Conservation (phyloP, 768 basidiomycete species). For the Podaxis sp. region DNA sequence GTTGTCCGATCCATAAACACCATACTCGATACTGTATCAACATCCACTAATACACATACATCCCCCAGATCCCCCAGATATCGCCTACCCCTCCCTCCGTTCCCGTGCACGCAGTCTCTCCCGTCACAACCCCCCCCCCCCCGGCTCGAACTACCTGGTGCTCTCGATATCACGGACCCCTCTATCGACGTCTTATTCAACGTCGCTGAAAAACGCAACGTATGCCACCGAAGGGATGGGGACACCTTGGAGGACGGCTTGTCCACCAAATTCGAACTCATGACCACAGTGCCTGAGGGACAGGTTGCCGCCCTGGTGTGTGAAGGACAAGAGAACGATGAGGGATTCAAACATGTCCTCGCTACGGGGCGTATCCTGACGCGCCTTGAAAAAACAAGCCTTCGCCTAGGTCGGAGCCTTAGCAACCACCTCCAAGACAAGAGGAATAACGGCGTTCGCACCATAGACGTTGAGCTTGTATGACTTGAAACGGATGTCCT, state of each 20-base stretch:
- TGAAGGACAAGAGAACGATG: slow-evolving; percentile 41
- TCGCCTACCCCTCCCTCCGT: slow-evolving; percentile 38
- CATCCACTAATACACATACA: slow-evolving; percentile 23
- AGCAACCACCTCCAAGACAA: not conserved
- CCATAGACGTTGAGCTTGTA: slow-evolving; percentile 50
- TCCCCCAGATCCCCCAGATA: slow-evolving; percentile 35
- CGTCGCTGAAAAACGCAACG: not conserved
- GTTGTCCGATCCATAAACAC: slow-evolving; percentile 74
- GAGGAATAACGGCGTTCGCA: slow-evolving; percentile 17
- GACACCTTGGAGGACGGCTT: not conserved
- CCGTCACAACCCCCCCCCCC: slow-evolving; percentile 20
- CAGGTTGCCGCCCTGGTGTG: not conserved
- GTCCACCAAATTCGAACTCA: not conserved
- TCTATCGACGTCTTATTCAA: not conserved
- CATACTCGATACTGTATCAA: slow-evolving; percentile 59
- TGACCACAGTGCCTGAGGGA: not conserved
- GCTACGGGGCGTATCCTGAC: slow-evolving; percentile 44
- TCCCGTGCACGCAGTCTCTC: slow-evolving; percentile 36
- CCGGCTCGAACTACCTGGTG: slow-evolving; percentile 23
- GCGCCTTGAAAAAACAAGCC: slow-evolving; percentile 44
- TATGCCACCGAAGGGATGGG: slow-evolving; percentile 21
- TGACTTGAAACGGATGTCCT: slow-evolving; percentile 27
- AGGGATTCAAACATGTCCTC: slow-evolving; percentile 50
- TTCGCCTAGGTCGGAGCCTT: slow-evolving; percentile 15
- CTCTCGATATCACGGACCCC: slow-evolving; percentile 16